Base-by-base conservation (phyloP, 1,139 yeast genomes). In the Candida sp. region DNA sequence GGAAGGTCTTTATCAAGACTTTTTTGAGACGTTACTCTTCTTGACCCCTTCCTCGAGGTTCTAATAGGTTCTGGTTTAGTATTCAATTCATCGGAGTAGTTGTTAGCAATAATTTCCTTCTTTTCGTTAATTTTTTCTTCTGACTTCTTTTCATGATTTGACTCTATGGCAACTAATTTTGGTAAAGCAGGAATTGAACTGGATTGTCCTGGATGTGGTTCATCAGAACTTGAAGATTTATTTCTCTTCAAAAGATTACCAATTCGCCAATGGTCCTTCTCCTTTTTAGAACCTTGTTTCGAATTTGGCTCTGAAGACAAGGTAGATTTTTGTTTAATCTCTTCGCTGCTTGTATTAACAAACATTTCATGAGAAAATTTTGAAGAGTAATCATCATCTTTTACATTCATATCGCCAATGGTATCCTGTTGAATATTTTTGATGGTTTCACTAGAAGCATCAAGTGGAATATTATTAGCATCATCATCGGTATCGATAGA, bases 281-380 rank as follows among this genome's bases (percentile, higher is more conserved):
- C 9, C 29, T 25, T 25, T 25, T 25, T 25, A 6, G 29, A 25
- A 25, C 9, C 9, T 6, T 6, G 8, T 9, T 25, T 25, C 9
- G 29, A 25, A 25, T 25, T 25, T 25, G 29, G 9, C 9, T 25
- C 29, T 6, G 29, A 6, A 25, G 29, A 25, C 9, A 6, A 6
- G 6, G 29, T 25, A 6, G 29, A 25, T 25, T 25, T 25, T 6
- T 25, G 29, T 25, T 25, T 25, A 9, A 25, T 25, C 29, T 25
- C 29, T 36, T 30, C 38, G 22, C 23, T 22, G 22, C 38, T 36
- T 36, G 22, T 36, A 19, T 36, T 36, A 7, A 36, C 32, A 23
- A 36, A 36, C 38, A 36, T n/a, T 25, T 36, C 38, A 15, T 36
- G 25, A 30, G 38, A 36, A 5, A 36, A 22, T 22, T 36, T 36